Base-by-base conservation (phyloP, 805 yeast species). In the Priceomyces fermenticarens region DNA sequence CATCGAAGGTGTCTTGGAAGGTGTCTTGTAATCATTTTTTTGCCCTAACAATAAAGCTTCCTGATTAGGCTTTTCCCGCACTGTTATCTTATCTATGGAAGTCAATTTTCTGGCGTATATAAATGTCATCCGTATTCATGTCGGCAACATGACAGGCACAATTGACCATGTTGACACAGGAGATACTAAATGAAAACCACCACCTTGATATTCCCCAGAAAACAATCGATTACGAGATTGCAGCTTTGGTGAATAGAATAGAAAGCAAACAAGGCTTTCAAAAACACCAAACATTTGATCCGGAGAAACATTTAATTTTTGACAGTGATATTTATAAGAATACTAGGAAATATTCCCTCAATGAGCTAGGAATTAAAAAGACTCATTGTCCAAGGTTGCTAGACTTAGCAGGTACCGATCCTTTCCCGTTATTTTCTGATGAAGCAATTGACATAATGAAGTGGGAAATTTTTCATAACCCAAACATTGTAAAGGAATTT, bases 281-380 rank as follows among this genome's bases (percentile, higher is more conserved):
- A 32, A 40, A 42, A 4, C 3, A 30, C 12, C 29, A 31, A 11
- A 30, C 36, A n/a, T 48, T 48, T 39, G 48, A 46, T 30, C 43
- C 52, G 4, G 34, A 38, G 13, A 43, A 33, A 25, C 49, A 48
- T 35, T 31, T 45, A 3, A 27, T 20, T 10, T 17, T 37, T 10
- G 26, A 30, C 15, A n/a, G 12, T 8, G 35, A 30, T 3, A 32
- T 32, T 3, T 71, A 52, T 40, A 52, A 55, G 11, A 55, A 52
- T 13, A 63, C 68, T 12, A 60, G 64, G 39, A 58, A 58, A 40
- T 58, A 65, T 38, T 65, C 71, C 2, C 53, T 69, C 42, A 51
- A 52, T 28, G 72, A 67, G 25, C 49, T 69, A 35, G 63, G 67
- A 3, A 67, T 69, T 39, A 34, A 31, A 5, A 47, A 45, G 26